Conservation (phyloP, 1,284 basidiomycete genomes). For the Trametes versicolor region DNA sequence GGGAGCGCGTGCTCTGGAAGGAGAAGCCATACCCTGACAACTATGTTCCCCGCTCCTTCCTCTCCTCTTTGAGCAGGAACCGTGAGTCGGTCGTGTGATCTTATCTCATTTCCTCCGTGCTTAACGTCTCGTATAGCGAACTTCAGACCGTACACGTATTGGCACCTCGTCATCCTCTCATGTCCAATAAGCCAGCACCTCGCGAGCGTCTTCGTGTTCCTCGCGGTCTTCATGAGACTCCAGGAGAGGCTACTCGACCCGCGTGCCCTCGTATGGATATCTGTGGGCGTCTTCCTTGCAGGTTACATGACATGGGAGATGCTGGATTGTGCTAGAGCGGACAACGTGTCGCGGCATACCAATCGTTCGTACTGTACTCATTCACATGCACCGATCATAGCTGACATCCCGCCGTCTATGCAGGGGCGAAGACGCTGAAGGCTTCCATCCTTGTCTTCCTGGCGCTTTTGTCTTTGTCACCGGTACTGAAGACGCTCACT, state of each 20-base stretch:
- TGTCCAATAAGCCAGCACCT: constrained; percentile 90
- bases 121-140: constrained; percentile 66
- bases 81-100: constrained; percentile 59
- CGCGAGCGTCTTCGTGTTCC: constrained; percentile 82
- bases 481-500: constrained; percentile 91
- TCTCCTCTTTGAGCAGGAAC: constrained; percentile 81
- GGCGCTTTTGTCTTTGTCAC: constrained; percentile 89
- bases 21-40: constrained; percentile 85
- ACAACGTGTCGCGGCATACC: constrained; percentile 24
- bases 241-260: constrained; percentile 73
- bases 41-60: constrained; percentile 82
- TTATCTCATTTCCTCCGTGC: neutral
- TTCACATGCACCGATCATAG: neutral
- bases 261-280: constrained; percentile 73
- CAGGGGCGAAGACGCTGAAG: constrained; percentile 75
- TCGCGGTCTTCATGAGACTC: constrained; percentile 82
- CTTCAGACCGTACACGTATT: constrained; percentile 79
- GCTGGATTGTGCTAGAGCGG: constrained; percentile 49
- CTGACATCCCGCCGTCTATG: constrained; percentile 3
- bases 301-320: constrained; percentile 75
- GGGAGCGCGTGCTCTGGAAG: constrained; percentile 91
- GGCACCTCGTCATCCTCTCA: constrained; percentile 75
- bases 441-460: constrained; percentile 89
- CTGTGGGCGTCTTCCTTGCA: constrained; percentile 63
- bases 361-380: constrained; percentile 44